Evolutionary conservation across 2,329 filamentous ascomycete species (phyloP).

Genomic region (Epichloe brachyelytri): DNA sequence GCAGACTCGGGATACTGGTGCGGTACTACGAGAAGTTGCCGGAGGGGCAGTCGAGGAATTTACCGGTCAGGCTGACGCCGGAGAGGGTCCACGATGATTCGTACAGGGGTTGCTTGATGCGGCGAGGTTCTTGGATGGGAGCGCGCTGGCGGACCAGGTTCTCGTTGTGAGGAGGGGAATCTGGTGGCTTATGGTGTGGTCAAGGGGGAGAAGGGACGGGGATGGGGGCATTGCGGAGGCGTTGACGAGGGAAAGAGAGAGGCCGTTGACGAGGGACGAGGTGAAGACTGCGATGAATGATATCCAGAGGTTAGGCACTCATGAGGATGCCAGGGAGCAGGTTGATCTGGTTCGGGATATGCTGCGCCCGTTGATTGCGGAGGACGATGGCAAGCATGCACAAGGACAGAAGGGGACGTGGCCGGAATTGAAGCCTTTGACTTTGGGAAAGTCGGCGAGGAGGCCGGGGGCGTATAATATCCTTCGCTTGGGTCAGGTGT

Average conservation of each 20-base stretch:
- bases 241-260: conserved; percentile 14
- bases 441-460: conserved; percentile 6
- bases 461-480: conserved; percentile 4
- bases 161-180: conserved; percentile 25
- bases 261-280: conserved; percentile 17
- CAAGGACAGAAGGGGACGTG: neutral
- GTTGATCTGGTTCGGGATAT: conserved; percentile 14
- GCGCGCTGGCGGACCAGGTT: conserved; percentile 19
- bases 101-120: conserved; percentile 25
- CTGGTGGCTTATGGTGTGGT: conserved; percentile 19
- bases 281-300: conserved; percentile 12
- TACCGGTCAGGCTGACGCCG: conserved; percentile 30
- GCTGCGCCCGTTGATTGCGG: conserved; percentile 12
- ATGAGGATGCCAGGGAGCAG: conserved; percentile 11
- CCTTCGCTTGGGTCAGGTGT: conserved; percentile 6
- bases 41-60: conserved; percentile 20
- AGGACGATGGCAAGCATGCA: neutral
- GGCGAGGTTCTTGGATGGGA: conserved; percentile 24
- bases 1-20: conserved; percentile 28
- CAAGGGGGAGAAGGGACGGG: neutral
- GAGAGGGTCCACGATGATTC: conserved; percentile 32
- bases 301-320: conserved; percentile 12
- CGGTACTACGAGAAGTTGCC: conserved; percentile 24
- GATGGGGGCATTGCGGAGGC: conserved; percentile 11
- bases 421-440: conserved; percentile 10